Conservation (phyloP, 1,139 yeast genomes). For the Suhomyces taliae region DNA sequence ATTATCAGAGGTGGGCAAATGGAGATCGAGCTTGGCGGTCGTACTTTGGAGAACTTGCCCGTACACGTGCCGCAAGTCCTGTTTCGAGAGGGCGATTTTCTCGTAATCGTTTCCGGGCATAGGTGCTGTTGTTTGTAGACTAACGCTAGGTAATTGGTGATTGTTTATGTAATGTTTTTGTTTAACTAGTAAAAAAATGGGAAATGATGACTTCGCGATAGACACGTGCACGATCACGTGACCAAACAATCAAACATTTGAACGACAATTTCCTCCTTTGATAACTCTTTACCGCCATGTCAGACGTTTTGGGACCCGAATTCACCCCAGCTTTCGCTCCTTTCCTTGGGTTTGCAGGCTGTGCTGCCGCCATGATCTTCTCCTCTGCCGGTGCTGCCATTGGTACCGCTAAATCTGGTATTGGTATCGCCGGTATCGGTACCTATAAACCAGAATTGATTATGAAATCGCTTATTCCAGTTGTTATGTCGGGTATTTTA, state of each 20-base stretch:
- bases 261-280: not conserved
- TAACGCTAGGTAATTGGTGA: no score
- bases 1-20: conserved; percentile 45
- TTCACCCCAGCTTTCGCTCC: conserved; percentile 89
- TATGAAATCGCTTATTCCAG: conserved; percentile 87
- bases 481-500: conserved; percentile 96
- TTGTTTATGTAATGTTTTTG: no score
- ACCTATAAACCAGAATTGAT: conserved; percentile 80
- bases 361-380: conserved; percentile 87
- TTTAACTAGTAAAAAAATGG: no score
- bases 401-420: conserved; percentile 98
- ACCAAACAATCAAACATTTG: not conserved
- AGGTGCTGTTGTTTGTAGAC: not conserved
- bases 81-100: conserved; percentile 48
- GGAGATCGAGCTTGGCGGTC: conserved; percentile 44
- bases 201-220: not conserved
- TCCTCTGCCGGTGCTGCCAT: conserved; percentile 96
- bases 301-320: conserved; percentile 45
- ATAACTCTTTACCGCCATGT: conserved; percentile 20
- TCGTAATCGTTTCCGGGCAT: conserved; percentile 16
- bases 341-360: conserved; percentile 92
- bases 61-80: conserved; percentile 52
- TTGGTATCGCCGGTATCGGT: conserved; percentile 92
- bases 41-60: conserved; percentile 40
- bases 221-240: not conserved